Percentiles rank a stretch among this genome's conserved stretches.
Evolutionary conservation across 75 land plant species (phyloP).

Genomic region (Gnetum montanum): DNA sequence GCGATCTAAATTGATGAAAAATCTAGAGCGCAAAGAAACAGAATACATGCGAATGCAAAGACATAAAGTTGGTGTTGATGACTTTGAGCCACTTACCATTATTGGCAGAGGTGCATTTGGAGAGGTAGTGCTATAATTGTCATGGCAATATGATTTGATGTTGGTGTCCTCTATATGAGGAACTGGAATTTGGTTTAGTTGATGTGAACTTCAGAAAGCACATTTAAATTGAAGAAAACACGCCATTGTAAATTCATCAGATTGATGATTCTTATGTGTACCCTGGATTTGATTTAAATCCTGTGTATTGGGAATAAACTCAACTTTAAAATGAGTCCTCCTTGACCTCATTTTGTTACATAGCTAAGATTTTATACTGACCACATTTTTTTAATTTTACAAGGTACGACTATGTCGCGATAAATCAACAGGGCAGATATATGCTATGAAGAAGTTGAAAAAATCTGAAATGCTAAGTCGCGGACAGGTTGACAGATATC

Average conservation of each 20-base stretch:
- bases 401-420: slow-evolving; percentile 87
- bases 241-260: too few species aligned
- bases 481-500: slow-evolving; percentile 83
- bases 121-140: slow-evolving; percentile 35
- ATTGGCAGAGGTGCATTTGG: slow-evolving; percentile 87
- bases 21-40: slow-evolving; percentile 69
- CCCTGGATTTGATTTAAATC: too few species aligned
- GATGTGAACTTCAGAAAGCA: too few species aligned
- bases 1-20: slow-evolving; percentile 55
- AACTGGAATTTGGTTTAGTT: background rate
- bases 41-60: slow-evolving; percentile 78
- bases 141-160: background rate
- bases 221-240: too few species aligned
- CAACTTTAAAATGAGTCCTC: too few species aligned
- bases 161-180: background rate
- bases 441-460: slow-evolving; percentile 91
- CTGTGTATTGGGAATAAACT: too few species aligned
- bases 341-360: too few species aligned
- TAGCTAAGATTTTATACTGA: too few species aligned
- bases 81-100: slow-evolving; percentile 70
- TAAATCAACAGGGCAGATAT: slow-evolving; percentile 66
- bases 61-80: slow-evolving; percentile 80
- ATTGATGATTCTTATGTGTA: too few species aligned
- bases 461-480: slow-evolving; percentile 90
- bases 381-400: too few species aligned